phyloP scores from a whole-genome alignment of 1,284 basidiomycete species.

The Moesziomyces sp. region DNA sequence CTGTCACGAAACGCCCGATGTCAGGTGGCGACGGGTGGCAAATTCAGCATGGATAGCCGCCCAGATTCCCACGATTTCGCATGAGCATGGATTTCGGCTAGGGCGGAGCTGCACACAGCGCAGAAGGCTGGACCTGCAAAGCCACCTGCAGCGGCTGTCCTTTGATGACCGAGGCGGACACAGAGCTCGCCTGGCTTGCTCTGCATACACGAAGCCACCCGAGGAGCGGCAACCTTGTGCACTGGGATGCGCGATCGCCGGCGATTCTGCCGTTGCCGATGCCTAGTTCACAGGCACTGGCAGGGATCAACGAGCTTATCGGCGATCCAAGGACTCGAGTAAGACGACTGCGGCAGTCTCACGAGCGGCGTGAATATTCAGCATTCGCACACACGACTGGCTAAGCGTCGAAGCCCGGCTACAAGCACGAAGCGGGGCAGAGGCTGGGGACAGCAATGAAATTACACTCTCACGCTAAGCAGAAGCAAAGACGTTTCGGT shows the following conservation, averaged over 20 bases:
- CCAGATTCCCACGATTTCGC: neutral
- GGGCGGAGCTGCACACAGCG: neutral
- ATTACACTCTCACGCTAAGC: too few relatives aligned
- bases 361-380: too few relatives aligned
- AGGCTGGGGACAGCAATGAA: too few relatives aligned
- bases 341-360: too few relatives aligned
- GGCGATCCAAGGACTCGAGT: too few relatives aligned
- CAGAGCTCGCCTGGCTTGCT: neutral
- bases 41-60: neutral
- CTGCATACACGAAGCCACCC: neutral
- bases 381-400: too few relatives aligned
- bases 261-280: neutral
- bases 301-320: too few relatives aligned
- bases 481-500: too few relatives aligned
- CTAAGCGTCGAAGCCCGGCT: too few relatives aligned
- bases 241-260: neutral
- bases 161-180: neutral
- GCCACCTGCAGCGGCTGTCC: neutral
- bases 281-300: too few relatives aligned
- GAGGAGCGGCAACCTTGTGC: neutral
- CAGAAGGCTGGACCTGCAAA: neutral
- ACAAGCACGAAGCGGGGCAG: too few relatives aligned
- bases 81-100: neutral
- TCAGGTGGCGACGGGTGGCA: neutral
- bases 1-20: neutral